A percentile compares a stretch with the other conserved stretches of the same genome.
These are phyloP conservation scores for Solanum corneliomulleri DNA, from an alignment of 257 asterid genomes.

Conservation along the genomic window DNA sequence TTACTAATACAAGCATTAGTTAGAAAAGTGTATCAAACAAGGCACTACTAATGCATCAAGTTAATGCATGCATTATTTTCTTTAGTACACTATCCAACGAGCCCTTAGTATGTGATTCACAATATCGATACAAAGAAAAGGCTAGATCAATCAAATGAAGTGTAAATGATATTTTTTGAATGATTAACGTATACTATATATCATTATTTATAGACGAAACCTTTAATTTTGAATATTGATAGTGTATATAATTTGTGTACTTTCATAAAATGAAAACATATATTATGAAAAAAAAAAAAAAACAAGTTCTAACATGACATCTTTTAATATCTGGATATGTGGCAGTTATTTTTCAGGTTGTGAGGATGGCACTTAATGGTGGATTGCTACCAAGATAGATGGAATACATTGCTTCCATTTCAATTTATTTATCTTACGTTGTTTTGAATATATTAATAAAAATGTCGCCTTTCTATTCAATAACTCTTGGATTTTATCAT, in stretches of 20 bases:
- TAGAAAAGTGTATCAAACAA: too few species aligned
- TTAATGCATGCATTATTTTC: too few species aligned
- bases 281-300: background rate
- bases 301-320: background rate
- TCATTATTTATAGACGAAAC: background rate
- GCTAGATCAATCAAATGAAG: background rate
- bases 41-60: too few species aligned
- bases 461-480: background rate
- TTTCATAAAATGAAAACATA: background rate
- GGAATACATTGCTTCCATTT: background rate
- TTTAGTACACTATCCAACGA: too few species aligned
- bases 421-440: background rate
- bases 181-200: background rate
- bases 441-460: background rate
- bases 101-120: background rate
- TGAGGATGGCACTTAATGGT: constrained; percentile 49
- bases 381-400: constrained; percentile 15
- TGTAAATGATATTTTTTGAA: background rate
- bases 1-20: too few species aligned
- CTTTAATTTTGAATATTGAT: background rate
- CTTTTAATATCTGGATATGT: background rate
- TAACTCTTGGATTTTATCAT: background rate
- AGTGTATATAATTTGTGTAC: background rate
- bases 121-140: background rate
- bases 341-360: constrained; percentile 53